These are phyloP conservation scores for Claviceps monticola DNA, from an alignment of 2,329 filamentous ascomycete species.

Conservation along the genomic window DNA sequence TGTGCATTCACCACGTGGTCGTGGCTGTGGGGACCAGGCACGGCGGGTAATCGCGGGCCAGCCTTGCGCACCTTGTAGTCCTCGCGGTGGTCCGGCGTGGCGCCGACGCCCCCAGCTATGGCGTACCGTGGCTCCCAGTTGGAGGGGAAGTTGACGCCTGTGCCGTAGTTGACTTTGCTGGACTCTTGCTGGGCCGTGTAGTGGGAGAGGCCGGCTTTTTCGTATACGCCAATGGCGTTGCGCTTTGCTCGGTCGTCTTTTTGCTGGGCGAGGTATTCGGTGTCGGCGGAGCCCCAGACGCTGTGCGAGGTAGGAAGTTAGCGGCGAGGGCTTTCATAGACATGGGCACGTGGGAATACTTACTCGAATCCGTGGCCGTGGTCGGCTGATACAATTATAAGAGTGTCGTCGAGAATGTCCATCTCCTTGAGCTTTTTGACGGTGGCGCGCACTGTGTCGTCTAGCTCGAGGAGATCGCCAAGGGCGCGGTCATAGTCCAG, in stretches of 20 bases:
- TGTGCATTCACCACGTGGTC: conserved; percentile 52
- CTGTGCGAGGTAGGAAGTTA: conserved; percentile 10
- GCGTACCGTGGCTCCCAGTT: conserved; percentile 81
- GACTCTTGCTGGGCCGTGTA: conserved; percentile 44
- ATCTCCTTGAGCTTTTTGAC: conserved; percentile 54
- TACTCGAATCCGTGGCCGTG: conserved; percentile 77
- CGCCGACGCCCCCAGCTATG: conserved; percentile 57
- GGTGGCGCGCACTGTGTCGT: conserved; percentile 68
- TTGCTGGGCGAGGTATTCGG: conserved; percentile 57
- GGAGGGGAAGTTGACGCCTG: conserved; percentile 61
- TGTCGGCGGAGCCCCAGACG: conserved; percentile 72
- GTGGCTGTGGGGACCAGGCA: conserved; percentile 39
- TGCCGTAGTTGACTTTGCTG: conserved; percentile 51
- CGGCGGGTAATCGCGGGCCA: conserved; percentile 48
- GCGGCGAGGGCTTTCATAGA: not conserved
- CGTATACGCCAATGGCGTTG: conserved; percentile 59
- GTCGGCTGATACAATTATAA: conserved; percentile 72
- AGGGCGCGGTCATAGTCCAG: conserved; percentile 79
- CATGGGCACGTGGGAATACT: conserved; percentile 6
- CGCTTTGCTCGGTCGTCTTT: conserved; percentile 58
- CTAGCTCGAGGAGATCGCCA: conserved; percentile 71
- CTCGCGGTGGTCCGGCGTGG: conserved; percentile 63
- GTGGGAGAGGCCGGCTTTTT: conserved; percentile 59
- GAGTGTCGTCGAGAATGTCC: conserved; percentile 57
- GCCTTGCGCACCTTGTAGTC: conserved; percentile 58